Evolutionary conservation across 192 early-diverging fungal species (phyloP), one percentile per base, ranked within the genome.

Genomic region (Podila epicladia): DNA sequence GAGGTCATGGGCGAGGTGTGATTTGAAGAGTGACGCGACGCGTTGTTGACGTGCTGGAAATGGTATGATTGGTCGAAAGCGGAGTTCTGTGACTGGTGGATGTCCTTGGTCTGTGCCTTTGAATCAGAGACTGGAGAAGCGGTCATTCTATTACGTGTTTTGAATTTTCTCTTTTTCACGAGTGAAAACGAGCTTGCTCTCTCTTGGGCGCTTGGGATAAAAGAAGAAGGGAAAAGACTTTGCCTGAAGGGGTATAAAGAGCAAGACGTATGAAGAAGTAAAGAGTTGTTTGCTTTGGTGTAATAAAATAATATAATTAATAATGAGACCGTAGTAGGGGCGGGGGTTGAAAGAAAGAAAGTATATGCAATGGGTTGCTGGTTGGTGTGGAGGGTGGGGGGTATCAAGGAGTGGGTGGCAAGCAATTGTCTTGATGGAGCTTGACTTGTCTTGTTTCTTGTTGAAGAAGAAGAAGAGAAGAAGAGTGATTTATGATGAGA

Each of bases 61-160:
- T 28, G 9, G 60, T 32, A 26, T 73, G 71, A 68, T 69, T 72
- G 65, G 26, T 45, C 26, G 51, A 62, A 60, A 12, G 33, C 32
- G 13, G 50, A 45, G 7, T 28, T 45, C 26, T 67, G 69, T 53
- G 57, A 58, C 53, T 79, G 69, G 49, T 65, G 19, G 65, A 58
- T 29, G 41, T 65, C 38, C 66, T 69, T 72, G 61, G 68, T 71
- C 65, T 80, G 66, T 80, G 71, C 65, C 70, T 78, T 60, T 60
- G 24, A 17, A 3, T 60, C 13, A 26, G 24, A 2, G 31, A 60
- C 61, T 26, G 65, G 35, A 48, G 28, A 33, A 58, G 71, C 71
- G 12, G 64, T 73, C 71, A 73, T 73, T 64, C 48, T 55, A 1
- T 55, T 55, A 24, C 24, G 22, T 20, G 9, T n/a, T 55, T 55